Evolutionary conservation across 352 stramenopile species (phyloP).

Genomic region (Phytopythium helicoides): DNA sequence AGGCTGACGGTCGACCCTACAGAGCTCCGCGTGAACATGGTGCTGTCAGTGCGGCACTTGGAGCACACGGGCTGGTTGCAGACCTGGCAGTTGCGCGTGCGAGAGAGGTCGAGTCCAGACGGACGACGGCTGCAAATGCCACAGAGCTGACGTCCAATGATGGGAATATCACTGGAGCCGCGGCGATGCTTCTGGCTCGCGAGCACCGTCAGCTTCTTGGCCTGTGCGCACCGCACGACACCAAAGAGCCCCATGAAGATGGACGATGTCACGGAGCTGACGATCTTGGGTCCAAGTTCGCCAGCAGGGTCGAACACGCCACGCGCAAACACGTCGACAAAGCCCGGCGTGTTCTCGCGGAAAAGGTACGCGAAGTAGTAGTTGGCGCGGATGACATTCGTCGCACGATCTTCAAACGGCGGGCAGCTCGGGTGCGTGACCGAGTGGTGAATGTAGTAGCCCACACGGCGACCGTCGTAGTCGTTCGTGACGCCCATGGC

Average conservation of each 20-base stretch:
- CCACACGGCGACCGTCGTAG: conserved; percentile 21
- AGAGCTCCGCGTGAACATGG: conserved; percentile 1
- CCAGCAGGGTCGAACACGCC: conserved; percentile 39
- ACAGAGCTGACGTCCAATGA: not conserved
- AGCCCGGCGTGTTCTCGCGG: conserved; percentile 30
- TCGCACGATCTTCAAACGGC: conserved; percentile 23
- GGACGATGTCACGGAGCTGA: conserved; percentile 26
- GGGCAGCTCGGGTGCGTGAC: conserved; percentile 42
- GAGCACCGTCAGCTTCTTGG: conserved; percentile 57
- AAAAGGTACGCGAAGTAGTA: conserved; percentile 33
- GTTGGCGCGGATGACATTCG: conserved; percentile 28
- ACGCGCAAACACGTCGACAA: conserved; percentile 44
- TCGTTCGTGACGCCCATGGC: conserved; percentile 47
- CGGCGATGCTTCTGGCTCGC: conserved; percentile 15
- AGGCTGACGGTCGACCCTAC: not conserved
- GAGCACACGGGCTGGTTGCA: conserved; percentile 13
- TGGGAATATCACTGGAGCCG: not conserved
- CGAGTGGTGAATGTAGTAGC: conserved; percentile 47
- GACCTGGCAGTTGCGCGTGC: conserved; percentile 17
- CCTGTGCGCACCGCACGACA: conserved; percentile 39
- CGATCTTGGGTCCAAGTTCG: conserved; percentile 25
- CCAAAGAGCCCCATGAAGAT: conserved; percentile 34
- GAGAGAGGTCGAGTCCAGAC: not conserved
- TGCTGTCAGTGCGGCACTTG: conserved; percentile 9
- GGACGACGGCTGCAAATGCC: not conserved